These are phyloP conservation scores for Dendrostoma leiphaemia DNA, from an alignment of 2,329 filamentous ascomycete species.

Conservation along the genomic window DNA sequence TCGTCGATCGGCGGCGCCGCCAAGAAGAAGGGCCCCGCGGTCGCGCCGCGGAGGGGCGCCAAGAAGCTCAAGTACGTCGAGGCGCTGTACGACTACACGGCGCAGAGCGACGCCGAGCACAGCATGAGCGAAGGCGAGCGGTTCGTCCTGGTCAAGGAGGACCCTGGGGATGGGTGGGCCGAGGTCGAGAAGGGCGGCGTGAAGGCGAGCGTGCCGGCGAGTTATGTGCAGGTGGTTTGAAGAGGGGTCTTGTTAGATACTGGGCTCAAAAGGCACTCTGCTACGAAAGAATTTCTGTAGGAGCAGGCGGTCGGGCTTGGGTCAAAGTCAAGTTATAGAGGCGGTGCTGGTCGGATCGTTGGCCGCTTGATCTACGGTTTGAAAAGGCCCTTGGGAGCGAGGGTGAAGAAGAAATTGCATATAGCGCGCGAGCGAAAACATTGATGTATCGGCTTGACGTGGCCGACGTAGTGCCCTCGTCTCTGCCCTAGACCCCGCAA, in stretches of 20 bases:
- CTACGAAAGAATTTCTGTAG: not conserved
- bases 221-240: conserved; percentile 80
- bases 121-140: conserved; percentile 88
- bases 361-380: no score
- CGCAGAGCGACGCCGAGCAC: conserved; percentile 82
- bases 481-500: no score
- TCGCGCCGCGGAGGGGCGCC: conserved; percentile 84
- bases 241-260: not conserved
- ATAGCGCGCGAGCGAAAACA: conserved; percentile 3
- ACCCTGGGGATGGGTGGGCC: conserved; percentile 91
- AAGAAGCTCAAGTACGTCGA: conserved; percentile 95
- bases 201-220: conserved; percentile 87
- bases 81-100: conserved; percentile 87
- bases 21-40: conserved; percentile 89
- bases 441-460: not conserved
- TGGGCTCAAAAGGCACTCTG: no score
- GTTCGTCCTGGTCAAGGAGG: conserved; percentile 85
- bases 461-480: no score
- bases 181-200: conserved; percentile 91
- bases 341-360: no score
- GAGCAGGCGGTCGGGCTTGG: not conserved
- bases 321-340: no score
- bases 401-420: conserved; percentile 1
- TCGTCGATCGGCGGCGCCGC: conserved; percentile 57
- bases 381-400: no score